These are phyloP conservation scores for Sordariomycetes sp. DNA, from an alignment of 2,329 filamentous ascomycete species.

Conservation along the genomic window DNA sequence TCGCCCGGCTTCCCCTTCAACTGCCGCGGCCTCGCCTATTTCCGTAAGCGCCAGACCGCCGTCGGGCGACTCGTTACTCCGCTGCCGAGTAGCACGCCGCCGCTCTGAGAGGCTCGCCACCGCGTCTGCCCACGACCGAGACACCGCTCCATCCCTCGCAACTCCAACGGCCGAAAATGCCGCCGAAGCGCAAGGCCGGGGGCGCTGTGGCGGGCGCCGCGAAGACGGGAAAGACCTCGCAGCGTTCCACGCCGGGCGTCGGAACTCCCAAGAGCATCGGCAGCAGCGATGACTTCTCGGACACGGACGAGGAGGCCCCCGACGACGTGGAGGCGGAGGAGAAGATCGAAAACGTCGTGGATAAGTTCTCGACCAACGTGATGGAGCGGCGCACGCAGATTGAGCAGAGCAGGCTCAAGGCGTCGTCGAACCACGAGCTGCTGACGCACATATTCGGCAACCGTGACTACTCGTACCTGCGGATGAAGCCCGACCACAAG, in stretches of 20 bases:
- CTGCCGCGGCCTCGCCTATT: background rate
- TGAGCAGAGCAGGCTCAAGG: constrained; percentile 33
- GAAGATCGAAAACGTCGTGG: constrained; percentile 43
- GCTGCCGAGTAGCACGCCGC: background rate
- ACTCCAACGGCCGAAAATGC: constrained; percentile 35
- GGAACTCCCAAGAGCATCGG: constrained; percentile 45
- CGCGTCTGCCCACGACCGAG: background rate
- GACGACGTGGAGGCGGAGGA: constrained; percentile 38
- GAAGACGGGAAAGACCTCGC: constrained; percentile 44
- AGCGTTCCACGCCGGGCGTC: constrained; percentile 45
- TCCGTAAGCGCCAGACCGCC: background rate
- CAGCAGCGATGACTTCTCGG: constrained; percentile 34
- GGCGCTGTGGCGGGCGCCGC: constrained; percentile 29
- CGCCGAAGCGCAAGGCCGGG: constrained; percentile 56
- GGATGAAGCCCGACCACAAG: constrained; percentile 76
- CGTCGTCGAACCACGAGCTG: constrained; percentile 22
- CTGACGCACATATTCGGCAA: constrained; percentile 31
- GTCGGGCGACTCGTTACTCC: background rate
- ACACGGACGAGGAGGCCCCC: constrained; percentile 24
- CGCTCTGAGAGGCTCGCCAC: background rate
- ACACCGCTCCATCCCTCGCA: background rate
- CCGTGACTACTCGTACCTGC: constrained; percentile 68
- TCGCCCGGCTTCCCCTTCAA: too few relatives aligned
- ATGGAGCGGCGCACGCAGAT: constrained; percentile 11
- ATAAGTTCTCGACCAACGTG: constrained; percentile 34